Base-by-base conservation (phyloP, 371 early-diverging fungal genomes). In the Caulochytrium protostelioides region DNA sequence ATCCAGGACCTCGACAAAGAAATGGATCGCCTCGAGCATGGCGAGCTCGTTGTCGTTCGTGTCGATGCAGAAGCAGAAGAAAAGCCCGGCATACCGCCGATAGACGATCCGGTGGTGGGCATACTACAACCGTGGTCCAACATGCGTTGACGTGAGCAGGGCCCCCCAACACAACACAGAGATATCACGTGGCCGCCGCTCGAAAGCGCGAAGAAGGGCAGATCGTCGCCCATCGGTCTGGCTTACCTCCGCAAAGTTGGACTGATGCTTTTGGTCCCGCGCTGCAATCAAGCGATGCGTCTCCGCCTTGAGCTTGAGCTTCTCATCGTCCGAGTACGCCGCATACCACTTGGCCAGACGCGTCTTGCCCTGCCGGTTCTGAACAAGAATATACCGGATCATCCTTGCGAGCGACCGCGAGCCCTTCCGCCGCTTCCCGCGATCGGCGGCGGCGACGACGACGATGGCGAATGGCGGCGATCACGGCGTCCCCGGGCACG, bases 351-450 rank as follows among this genome's bases (percentile, higher is more conserved):
- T 91, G 21, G 81, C 72, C 26, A 95, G 65, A 44, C 95, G 61
- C 4, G 92, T 92, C 60, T 95, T 95, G 27, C 95, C 95, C 49
- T 95, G 91, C 7, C 90, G 70, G 57, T 95, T 95, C 47, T 91
- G 91, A 13, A 94, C 91, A 10, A 94, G 64, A 35, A 94, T 90
- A 52, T 87, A 94, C 16, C 90, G 72, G 45, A 89, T 83, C 87
- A 5, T 19, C n/a, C n/a, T n/a, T n/a, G n/a, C n/a, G n/a, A n/a
- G n/a, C n/a, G n/a, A n/a, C n/a, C n/a, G n/a, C n/a, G n/a, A n/a
- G n/a, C n/a, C n/a, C n/a, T n/a, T n/a, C n/a, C n/a, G n/a, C n/a
- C n/a, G n/a, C n/a, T n/a, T n/a, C n/a, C n/a, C n/a, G n/a, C n/a
- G n/a, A n/a, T n/a, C n/a, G n/a, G n/a, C n/a, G n/a, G n/a, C n/a